Evolutionary conservation across 2,329 filamentous ascomycete genomes (phyloP).

Genomic region (Xylariaceae sp.): DNA sequence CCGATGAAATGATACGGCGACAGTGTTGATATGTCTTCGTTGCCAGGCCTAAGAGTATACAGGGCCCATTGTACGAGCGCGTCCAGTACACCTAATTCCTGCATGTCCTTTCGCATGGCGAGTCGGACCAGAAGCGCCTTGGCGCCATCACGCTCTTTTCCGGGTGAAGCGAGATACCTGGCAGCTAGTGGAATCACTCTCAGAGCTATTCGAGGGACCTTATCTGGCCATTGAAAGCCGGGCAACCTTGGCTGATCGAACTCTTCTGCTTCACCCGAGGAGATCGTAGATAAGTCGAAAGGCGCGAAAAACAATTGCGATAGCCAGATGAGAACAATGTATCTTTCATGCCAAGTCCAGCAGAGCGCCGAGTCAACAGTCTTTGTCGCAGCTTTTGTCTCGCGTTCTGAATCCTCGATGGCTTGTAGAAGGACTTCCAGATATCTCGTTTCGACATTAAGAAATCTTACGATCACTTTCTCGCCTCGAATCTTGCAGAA

Average conservation of each 20-base stretch:
- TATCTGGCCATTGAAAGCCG: conserved; percentile 52
- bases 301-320: conserved; percentile 79
- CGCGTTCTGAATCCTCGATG: conserved; percentile 59
- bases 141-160: conserved; percentile 89
- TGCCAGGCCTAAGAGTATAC: conserved; percentile 50
- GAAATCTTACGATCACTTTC: conserved; percentile 85
- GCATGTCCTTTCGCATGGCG: conserved; percentile 84
- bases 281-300: conserved; percentile 87
- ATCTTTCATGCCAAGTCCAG: conserved; percentile 83
- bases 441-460: conserved; percentile 84
- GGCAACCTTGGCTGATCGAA: conserved; percentile 39
- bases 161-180: conserved; percentile 67
- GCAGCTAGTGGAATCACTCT: conserved; percentile 69
- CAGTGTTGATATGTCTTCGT: conserved; percentile 32
- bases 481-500: conserved; percentile 93
- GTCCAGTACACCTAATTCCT: conserved; percentile 65
- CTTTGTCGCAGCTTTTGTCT: conserved; percentile 11
- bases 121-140: conserved; percentile 76
- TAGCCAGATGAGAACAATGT: conserved; percentile 83
- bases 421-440: conserved; percentile 75
- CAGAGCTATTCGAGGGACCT: conserved; percentile 65
- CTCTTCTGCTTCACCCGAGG: conserved; percentile 52
- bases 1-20: conserved; percentile 76
- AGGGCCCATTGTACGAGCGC: conserved; percentile 70
- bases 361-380: conserved; percentile 17